Percentiles rank a stretch among this genome's conserved stretches.
Conservation (phyloP, 345 rosid species). For the Cardiospermum halicacabum region DNA sequence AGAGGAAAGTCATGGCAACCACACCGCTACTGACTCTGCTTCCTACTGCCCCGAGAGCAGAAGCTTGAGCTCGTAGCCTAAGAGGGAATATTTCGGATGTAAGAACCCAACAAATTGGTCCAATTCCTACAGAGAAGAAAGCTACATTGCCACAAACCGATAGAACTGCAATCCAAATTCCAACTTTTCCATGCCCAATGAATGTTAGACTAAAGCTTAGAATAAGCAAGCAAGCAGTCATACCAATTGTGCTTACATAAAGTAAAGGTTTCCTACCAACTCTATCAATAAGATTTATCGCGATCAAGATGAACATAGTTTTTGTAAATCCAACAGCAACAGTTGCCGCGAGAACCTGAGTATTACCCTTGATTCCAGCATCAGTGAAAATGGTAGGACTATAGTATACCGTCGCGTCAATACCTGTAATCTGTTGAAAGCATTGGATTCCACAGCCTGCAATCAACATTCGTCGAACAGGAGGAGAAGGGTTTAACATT, state of each 20-base stretch:
- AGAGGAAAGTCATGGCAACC: constrained; percentile 66
- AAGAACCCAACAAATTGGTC: constrained; percentile 61
- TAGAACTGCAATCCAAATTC: constrained; percentile 34
- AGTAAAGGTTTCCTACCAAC: constrained; percentile 62
- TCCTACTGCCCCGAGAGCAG: constrained; percentile 54
- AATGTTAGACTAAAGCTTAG: constrained; percentile 38
- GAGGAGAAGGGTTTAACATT: constrained; percentile 40
- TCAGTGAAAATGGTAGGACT: constrained; percentile 58
- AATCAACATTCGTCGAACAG: constrained; percentile 43
- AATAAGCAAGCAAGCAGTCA: constrained; percentile 50
- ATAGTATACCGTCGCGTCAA: constrained; percentile 63
- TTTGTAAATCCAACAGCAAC: constrained; percentile 69
- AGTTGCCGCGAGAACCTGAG: constrained; percentile 55
- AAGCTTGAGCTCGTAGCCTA: constrained; percentile 62
- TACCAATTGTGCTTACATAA: constrained; percentile 56
- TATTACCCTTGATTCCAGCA: constrained; percentile 42
- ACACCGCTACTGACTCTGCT: constrained; percentile 57
- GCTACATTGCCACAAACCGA: constrained; percentile 57
- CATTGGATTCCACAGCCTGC: constrained; percentile 63
- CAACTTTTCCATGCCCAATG: constrained; percentile 27
- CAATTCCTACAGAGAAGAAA: constrained; percentile 62
- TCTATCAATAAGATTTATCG: constrained; percentile 51
- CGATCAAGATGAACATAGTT: constrained; percentile 49
- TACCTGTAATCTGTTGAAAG: constrained; percentile 65
- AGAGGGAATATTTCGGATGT: constrained; percentile 62